These are phyloP conservation scores for Ananas comosus DNA, from an alignment of 176 grass and related monocot species.

Conservation along the genomic window DNA sequence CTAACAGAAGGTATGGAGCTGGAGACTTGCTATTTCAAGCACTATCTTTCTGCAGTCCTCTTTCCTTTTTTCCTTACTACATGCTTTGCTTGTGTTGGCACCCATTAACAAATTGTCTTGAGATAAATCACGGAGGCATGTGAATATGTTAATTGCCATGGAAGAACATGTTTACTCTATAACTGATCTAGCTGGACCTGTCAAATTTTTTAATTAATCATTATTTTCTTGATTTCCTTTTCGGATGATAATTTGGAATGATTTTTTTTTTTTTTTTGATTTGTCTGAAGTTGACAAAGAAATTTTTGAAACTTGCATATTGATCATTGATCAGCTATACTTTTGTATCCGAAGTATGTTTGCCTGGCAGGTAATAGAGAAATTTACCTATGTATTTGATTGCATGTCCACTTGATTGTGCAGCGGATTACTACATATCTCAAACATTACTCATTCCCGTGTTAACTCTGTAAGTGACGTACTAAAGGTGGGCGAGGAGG, in stretches of 20 bases:
- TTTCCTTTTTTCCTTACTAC: background rate
- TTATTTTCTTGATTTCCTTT: too few relatives aligned
- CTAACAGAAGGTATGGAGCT: constrained; percentile 59
- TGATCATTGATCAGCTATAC: too few relatives aligned
- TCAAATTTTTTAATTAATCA: too few relatives aligned
- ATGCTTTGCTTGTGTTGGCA: background rate
- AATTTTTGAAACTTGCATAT: too few relatives aligned
- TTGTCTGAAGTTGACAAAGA: too few relatives aligned
- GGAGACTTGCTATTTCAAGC: constrained; percentile 4
- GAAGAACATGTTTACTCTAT: background rate
- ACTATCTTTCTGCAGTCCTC: background rate
- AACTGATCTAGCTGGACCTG: background rate
- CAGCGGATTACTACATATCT: constrained; percentile 87
- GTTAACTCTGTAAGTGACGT: constrained; percentile 58
- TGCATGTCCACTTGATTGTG: background rate
- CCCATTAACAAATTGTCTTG: background rate
- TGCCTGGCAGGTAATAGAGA: too few relatives aligned
- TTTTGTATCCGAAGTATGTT: too few relatives aligned
- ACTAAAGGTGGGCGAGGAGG: constrained; percentile 64
- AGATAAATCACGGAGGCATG: background rate
- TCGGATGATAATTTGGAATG: too few relatives aligned
- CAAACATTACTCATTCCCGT: constrained; percentile 53
- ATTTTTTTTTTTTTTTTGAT: too few relatives aligned
- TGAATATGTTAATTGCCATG: constrained; percentile 1
- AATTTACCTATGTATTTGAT: too few relatives aligned